phyloP scores from a whole-genome alignment of 2,329 filamentous ascomycete species.

The Pyrenophora tritici-repentis region DNA sequence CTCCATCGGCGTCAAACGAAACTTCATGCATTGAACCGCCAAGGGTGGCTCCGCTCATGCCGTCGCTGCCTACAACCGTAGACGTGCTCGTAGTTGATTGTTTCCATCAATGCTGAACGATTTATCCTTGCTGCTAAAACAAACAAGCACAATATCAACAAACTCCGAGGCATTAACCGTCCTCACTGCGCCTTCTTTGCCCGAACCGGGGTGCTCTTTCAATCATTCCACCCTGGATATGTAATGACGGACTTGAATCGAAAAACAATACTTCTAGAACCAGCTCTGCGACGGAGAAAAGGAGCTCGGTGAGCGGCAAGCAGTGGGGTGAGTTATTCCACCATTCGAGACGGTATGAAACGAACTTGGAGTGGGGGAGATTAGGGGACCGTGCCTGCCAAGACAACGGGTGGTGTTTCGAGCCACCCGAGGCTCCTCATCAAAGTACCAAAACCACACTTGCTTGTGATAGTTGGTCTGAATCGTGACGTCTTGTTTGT shows the following conservation, averaged over 20 bases:
- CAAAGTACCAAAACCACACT: neutral
- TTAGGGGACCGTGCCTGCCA: constrained; percentile 19
- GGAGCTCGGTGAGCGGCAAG: constrained; percentile 7
- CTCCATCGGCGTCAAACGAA: constrained; percentile 31
- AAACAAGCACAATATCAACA: too few relatives aligned
- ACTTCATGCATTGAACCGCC: constrained; percentile 29
- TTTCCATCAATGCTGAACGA: neutral
- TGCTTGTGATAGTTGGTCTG: neutral
- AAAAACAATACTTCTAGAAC: constrained; percentile 15
- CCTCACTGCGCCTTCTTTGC: neutral
- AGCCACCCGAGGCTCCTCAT: constrained; percentile 5
- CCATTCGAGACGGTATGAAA: constrained; percentile 22
- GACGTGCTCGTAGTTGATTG: constrained; percentile 1
- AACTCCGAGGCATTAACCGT: too few relatives aligned
- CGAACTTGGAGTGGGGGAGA: constrained; percentile 21
- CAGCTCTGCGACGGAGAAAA: constrained; percentile 8
- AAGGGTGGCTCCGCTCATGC: constrained; percentile 10
- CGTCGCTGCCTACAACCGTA: neutral
- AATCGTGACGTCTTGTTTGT: constrained; percentile 3
- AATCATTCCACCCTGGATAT: neutral
- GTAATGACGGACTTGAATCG: constrained; percentile 3
- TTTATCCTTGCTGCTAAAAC: too few relatives aligned
- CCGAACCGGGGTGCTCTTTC: constrained; percentile 1
- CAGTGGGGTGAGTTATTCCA: constrained; percentile 24
- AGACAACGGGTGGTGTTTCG: constrained; percentile 15